Base-by-base conservation (phyloP, 208 protist genomes). In the Lotmaria passim region DNA sequence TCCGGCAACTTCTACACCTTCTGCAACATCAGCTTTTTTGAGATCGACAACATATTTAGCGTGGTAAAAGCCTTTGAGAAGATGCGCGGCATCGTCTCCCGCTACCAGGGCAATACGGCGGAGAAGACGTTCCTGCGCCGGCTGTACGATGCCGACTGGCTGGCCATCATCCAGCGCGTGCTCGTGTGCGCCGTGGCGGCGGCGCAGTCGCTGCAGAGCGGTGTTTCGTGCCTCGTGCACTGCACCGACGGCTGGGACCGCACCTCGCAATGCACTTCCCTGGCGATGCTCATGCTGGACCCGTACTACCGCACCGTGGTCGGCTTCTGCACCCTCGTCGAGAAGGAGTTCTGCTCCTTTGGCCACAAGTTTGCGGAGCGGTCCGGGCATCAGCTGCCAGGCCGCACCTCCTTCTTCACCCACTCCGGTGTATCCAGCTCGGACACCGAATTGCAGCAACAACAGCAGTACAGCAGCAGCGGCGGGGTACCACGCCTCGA, bases 181-280 rank as follows among this genome's bases (percentile, higher is more conserved):
- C 69, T 94, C 24, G 57, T 82, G 23, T 90, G 85, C 65, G 62
- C 78, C 21, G 66, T 69, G 44, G 39, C 67, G 34, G 73, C 86
- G 52, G 83, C 81, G 24, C 75, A 83, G 33, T 56, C 59, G 12
- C 79, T 93, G 38, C 77, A 85, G 31, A 72, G 72, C 21, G 86
- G 87, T 2, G 69, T 79, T 21, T 88, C 85, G 2, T 90, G 90
- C 15, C 81, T 99, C 2, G 91, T 98, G 23, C 96, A 98, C 81
- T 98, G 97, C 75, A 92, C 85, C 0, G 97, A 98, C 78, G 97
- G 96, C 2, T 98, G 97, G 96, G 97, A 98, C 70, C 86, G 97
- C 64, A 99, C 98, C 7, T 75, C 96, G 44, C 96, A 98, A 77
- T 86, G 92, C 64, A 79, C 60, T 5, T 72, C 82, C 12, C 70